Base-by-base conservation (phyloP, 2,329 filamentous ascomycete genomes). In the Xylaria arbuscula region DNA sequence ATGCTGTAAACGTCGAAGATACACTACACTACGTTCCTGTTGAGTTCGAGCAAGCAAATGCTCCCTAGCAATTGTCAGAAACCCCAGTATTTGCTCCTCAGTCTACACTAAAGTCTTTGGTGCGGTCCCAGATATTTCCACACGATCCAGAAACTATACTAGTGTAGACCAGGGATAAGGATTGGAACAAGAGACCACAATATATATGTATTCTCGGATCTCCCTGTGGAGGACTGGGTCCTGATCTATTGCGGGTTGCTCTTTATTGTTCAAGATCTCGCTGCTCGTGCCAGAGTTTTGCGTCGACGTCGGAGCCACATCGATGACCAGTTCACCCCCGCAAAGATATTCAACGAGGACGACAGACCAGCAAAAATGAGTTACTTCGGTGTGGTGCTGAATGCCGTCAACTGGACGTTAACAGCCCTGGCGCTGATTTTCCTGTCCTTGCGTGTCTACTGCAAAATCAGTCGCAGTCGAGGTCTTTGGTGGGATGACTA, bases 401-500 rank as follows among this genome's bases (percentile, higher is more conserved):
- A 73, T 40, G 66, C 67, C 55, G 70, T 71, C 64, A 71, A 74
- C 63, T 74, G 72, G 72, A 38, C 54, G 11, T 69, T 74, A 47
- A 67, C 67, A 36, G 54, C 58, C 40, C 45, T 74, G 64, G 69
- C 72, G 45, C 62, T 45, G 10, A 62, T 61, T 13, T 73, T 74
- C 51, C 54, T 73, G n/a, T 51, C 55, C 22, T 53, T 74, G 55
- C 72, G 72, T 28, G 11, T 74, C 19, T 74, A 73, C 45, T 73
- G 72, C 69, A 74, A 74, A 62, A 62, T 73, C 38, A 67, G 67
- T 51, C 62, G 67, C 36, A 32, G 63, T 45, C 70, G 73, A 53
- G 73, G 72, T 28, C 55, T 74, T 40, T 74, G 73, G 72, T 74
- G 73, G 73, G 73, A 73, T 50, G 73, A 74, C 34, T 65, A 74